These are phyloP conservation scores for Boletellus ananiceps DNA, from an alignment of 768 basidiomycete species.

Conservation along the genomic window DNA sequence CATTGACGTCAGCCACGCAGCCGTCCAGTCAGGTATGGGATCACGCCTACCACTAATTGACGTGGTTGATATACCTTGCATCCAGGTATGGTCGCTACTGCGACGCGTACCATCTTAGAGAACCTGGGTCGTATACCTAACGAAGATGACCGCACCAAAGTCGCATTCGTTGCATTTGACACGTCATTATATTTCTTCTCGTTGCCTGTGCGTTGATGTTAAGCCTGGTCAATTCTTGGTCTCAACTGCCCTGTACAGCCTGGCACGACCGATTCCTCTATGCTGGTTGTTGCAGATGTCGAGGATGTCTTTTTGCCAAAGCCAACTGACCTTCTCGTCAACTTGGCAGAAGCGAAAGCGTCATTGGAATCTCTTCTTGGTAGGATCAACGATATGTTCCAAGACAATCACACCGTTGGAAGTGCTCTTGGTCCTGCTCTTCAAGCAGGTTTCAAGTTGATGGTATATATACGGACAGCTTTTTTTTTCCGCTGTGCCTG, in stretches of 20 bases:
- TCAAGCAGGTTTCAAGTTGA: constrained; percentile 93
- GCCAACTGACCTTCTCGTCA: constrained; percentile 93
- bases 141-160: constrained; percentile 87
- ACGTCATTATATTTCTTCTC: constrained; percentile 96
- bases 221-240: not conserved
- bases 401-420: constrained; percentile 89
- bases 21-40: constrained; percentile 79
- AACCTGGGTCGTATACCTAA: constrained; percentile 94
- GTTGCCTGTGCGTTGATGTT: constrained; percentile 48
- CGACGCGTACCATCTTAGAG: constrained; percentile 93
- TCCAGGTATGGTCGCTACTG: constrained; percentile 95
- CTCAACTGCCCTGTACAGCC: constrained; percentile 37
- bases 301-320: constrained; percentile 98
- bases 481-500: not conserved
- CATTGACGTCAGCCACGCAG: constrained; percentile 91
- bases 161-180: constrained; percentile 90
- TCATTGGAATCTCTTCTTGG: constrained; percentile 79
- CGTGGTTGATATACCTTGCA: not conserved
- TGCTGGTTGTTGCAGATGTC: constrained; percentile 96
- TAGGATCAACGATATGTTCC: constrained; percentile 93
- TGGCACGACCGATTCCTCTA: constrained; percentile 72
- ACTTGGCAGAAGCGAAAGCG: constrained; percentile 78
- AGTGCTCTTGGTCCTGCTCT: constrained; percentile 93
- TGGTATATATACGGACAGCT: constrained; percentile 45
- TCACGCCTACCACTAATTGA: not conserved